These are phyloP conservation scores for Cyberlindnera mycetangii DNA, from an alignment of 805 yeast species.

Conservation along the genomic window DNA sequence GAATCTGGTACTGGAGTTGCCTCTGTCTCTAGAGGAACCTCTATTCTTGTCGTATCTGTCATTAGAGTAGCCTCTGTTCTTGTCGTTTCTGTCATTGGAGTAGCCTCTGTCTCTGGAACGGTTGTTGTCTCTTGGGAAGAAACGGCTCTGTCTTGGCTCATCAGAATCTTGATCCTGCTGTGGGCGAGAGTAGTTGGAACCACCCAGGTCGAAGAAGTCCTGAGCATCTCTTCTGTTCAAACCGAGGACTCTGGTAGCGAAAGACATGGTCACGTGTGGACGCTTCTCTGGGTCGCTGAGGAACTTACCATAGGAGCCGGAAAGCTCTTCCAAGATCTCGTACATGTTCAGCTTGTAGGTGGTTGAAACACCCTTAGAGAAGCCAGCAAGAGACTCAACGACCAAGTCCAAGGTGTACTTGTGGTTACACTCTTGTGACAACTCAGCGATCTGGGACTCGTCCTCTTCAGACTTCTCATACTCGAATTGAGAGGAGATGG, in stretches of 20 bases:
- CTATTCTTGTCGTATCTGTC: background rate
- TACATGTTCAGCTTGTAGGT: slow-evolving; percentile 33
- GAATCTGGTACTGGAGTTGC: slow-evolving; percentile 1
- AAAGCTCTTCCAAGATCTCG: slow-evolving; percentile 33
- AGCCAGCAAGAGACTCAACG: slow-evolving; percentile 35
- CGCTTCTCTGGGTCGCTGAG: slow-evolving; percentile 16
- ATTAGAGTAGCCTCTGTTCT: background rate
- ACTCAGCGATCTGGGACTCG: slow-evolving; percentile 30
- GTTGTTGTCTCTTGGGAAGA: background rate
- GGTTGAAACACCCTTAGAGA: slow-evolving; percentile 32
- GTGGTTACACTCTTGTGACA: slow-evolving; percentile 26
- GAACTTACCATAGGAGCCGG: slow-evolving; percentile 29
- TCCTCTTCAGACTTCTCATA: slow-evolving; percentile 38
- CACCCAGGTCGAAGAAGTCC: slow-evolving; percentile 20
- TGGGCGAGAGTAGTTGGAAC: background rate
- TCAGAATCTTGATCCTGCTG: background rate
- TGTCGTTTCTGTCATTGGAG: background rate
- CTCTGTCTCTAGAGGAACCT: slow-evolving; percentile 3
- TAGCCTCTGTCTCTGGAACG: background rate
- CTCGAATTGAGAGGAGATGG: slow-evolving; percentile 42
- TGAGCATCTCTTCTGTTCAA: slow-evolving; percentile 22
- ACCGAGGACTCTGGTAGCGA: slow-evolving; percentile 23
- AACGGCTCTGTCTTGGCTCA: background rate
- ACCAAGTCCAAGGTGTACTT: slow-evolving; percentile 31
- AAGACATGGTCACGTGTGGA: slow-evolving; percentile 23